Percentiles rank a stretch among this genome's conserved stretches.
phyloP scores from a whole-genome alignment of 2,329 filamentous ascomycete genomes.

The Fusarium poae region DNA sequence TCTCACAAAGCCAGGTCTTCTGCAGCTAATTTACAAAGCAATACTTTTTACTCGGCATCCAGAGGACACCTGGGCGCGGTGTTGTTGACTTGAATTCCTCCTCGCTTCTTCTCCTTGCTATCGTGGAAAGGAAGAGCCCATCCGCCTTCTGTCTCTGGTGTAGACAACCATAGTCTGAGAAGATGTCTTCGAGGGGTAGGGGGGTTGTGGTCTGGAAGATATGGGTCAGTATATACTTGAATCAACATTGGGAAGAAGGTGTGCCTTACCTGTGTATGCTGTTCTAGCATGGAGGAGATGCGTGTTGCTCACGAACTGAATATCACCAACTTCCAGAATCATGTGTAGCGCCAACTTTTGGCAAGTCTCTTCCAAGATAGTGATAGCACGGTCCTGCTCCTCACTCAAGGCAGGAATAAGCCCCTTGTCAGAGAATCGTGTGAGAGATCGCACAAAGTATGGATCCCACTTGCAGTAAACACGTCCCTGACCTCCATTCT shows the following conservation, averaged over 20 bases:
- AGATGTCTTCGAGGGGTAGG: slow-evolving; percentile 80
- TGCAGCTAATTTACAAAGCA: slow-evolving; percentile 27
- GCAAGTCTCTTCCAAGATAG: slow-evolving; percentile 75
- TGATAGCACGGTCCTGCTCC: slow-evolving; percentile 77
- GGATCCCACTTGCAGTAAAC: slow-evolving; percentile 84
- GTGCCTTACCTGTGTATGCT: slow-evolving; percentile 69
- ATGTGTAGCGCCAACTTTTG: slow-evolving; percentile 81
- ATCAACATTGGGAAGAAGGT: rapidly evolving
- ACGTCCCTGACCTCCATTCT: slow-evolving; percentile 71
- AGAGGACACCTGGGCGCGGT: slow-evolving; percentile 79
- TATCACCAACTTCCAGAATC: slow-evolving; percentile 87
- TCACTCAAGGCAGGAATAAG: slow-evolving; percentile 78
- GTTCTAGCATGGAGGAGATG: slow-evolving; percentile 87
- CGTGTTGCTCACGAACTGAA: slow-evolving; percentile 85
- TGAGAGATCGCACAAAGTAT: slow-evolving; percentile 84
- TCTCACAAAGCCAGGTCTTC: background rate
- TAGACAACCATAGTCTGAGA: slow-evolving; percentile 86
- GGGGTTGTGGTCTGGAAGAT: slow-evolving; percentile 64
- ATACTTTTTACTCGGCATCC: slow-evolving; percentile 75
- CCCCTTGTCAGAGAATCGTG: slow-evolving; percentile 78
- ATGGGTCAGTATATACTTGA: slow-evolving; percentile 14
- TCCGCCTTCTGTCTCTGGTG: slow-evolving; percentile 84
- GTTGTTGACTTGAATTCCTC: slow-evolving; percentile 89
- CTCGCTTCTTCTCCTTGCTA: slow-evolving; percentile 85
- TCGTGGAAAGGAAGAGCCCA: slow-evolving; percentile 89